Base-by-base conservation (phyloP, 805 yeast species). In the Wickerhamomyces pijperi region DNA sequence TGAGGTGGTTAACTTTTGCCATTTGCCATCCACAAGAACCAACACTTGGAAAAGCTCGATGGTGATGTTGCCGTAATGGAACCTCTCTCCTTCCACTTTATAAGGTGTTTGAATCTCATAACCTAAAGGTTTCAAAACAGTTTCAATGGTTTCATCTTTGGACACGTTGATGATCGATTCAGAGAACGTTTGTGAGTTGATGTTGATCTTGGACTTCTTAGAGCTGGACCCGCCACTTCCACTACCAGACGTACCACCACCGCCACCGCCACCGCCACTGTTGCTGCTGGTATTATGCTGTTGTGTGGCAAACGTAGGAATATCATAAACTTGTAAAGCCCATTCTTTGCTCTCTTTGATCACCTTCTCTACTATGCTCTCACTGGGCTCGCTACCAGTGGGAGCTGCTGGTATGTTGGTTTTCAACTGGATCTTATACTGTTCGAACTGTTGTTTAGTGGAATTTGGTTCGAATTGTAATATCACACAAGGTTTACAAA, bases 281-380 rank as follows among this genome's bases (percentile, higher is more conserved):
- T n/a, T n/a, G n/a, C n/a, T n/a, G n/a, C n/a, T n/a, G n/a, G n/a
- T n/a, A n/a, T n/a, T n/a, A 39, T 71, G 78, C 55, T 72, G 70
- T 50, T 72, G 68, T 59, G 67, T 72, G 3, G 90, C 90, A 9
- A 85, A 88, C 6, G 78, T 73, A 2, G 92, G 92, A 12, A 83
- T 78, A 57, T 83, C 94, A 5, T 74, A 64, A 19, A 77, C 64
- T 47, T 74, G 82, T 7, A 82, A 50, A 1, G 78, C 68, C 90
- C 88, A 82, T 6, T 47, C 46, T 25, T 44, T 49, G n/a, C 44
- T 42, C 3, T 39, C 28, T 4, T 36, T 15, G 11, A 40, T 34
- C n/a, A n/a, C n/a, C n/a, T n/a, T n/a, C 14, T 44, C 44, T 5
- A 38, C 28, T 1, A 12, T 38, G 28, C 39, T 29, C 1, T 15